Evolutionary conservation across 805 yeast genomes (phyloP), one percentile per base, ranked within the genome.

Genomic region (Lachancea kluyveri): DNA sequence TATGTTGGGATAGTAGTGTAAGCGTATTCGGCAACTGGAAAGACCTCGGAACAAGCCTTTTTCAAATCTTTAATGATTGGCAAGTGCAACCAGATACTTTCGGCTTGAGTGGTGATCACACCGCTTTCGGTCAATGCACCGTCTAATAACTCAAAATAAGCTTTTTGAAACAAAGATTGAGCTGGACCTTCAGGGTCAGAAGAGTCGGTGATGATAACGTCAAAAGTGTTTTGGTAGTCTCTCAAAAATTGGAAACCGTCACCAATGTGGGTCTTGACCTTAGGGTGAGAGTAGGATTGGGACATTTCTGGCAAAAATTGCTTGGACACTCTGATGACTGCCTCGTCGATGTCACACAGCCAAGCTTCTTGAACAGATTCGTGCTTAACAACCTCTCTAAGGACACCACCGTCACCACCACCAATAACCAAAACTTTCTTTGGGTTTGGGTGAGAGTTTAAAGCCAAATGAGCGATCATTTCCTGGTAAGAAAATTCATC

Each of bases 101-200:
- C 98, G 33, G 95, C 96, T 67, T 90, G 96, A 37, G 96, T 87
- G 36, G 78, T 67, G 52, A 92, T 81, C 37, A 88, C 90, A 57
- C 98, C 98, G 58, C 85, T 76, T 43, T 77, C 92, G 39, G 94
- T 87, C 47, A 90, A 73, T n/a, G 97, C 96, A 42, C 77, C 80
- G 58, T 70, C 66, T 59, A 90, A 70, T 41, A 90, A 74, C 62
- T 80, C 72, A 60, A 88, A 90, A 71, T 90, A 90, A 17, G 87
- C 85, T 59, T 83, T 80, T 67, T 88, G 94, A 76, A 92, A 92
- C 31, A 90, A 72, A 21, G 85, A 70, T 61, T 80, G 96, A 30
- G 97, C 97, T 20, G 98, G 97, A 35, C 97, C 98, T 62, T 90
- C 97, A 30, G 97, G 97, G 62, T 90, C 97, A 20, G 96, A 85